phyloP scores from a whole-genome alignment of 257 asterid species.

The Jacaranda copaia region DNA sequence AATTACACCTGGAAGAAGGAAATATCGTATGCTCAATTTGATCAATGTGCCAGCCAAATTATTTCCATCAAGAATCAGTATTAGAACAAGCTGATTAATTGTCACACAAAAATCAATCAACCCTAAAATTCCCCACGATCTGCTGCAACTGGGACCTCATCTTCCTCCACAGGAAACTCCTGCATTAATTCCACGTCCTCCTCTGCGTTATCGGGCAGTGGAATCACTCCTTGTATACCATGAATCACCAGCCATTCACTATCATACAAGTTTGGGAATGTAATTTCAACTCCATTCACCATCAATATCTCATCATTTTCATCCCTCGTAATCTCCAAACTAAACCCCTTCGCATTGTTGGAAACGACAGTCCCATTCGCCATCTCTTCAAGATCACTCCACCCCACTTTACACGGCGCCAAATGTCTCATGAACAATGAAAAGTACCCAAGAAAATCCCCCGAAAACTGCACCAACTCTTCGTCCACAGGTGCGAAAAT shows the following conservation, averaged over 20 bases:
- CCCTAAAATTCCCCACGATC: conserved; percentile 44
- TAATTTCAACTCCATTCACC: conserved; percentile 71
- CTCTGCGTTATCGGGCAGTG: conserved; percentile 48
- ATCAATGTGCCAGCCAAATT: background rate
- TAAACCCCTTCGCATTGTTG: conserved; percentile 54
- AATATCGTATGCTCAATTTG: background rate
- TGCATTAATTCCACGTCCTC: conserved; percentile 37
- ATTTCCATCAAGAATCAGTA: background rate
- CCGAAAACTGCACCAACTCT: conserved; percentile 52
- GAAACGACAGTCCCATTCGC: conserved; percentile 54
- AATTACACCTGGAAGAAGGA: no score
- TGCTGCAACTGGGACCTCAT: conserved; percentile 22
- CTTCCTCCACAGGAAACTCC: conserved; percentile 25
- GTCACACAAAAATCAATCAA: no score
- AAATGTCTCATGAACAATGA: conserved; percentile 72
- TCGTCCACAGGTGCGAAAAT: conserved; percentile 76
- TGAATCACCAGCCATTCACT: conserved; percentile 67
- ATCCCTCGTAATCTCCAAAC: conserved; percentile 49
- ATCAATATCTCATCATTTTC: conserved; percentile 40
- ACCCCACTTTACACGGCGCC: conserved; percentile 62
- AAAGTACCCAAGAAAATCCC: conserved; percentile 52
- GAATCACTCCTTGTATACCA: conserved; percentile 61
- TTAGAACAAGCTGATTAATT: no score
- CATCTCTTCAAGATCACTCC: conserved; percentile 56
- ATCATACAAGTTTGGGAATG: conserved; percentile 67